Base-by-base conservation (phyloP, 192 early-diverging fungal genomes). In the Mortierella claussenii region DNA sequence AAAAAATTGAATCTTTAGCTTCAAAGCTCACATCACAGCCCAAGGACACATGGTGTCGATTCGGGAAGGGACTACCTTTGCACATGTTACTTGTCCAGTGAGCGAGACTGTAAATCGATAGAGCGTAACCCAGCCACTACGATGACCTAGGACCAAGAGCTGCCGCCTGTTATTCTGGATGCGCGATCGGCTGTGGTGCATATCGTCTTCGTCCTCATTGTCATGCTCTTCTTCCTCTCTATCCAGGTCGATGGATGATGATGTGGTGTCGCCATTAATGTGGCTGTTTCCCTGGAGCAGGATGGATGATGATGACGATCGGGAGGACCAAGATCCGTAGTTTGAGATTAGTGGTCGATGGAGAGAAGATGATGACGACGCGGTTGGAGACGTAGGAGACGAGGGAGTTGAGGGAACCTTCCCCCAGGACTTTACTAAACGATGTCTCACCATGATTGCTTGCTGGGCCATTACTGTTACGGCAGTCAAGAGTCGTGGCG, bases 351-450 rank as follows among this genome's bases (percentile, higher is more conserved):
- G 73, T 67, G 64, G 58, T 32, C 57, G 73, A 11, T 37, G 18
- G 36, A 61, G 47, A 33, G 57, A 36, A 24, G 32, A 42, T 8
- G 60, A 62, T 43, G 60, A 37, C 23, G 42, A 26, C 34, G 48
- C 46, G 18, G 46, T 26, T 43, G 55, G 34, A 15, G 34, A 40
- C 26, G 8, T 24, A 23, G 24, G 36, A 40, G 37, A 52, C 24
- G 48, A 27, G 26, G 23, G 37, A 13, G 37, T 40, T 13, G 13
- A 40, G 4, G 55, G 52, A 36, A 43, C 21, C 53, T 53, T 75
- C 42, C 73, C 73, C 73, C 73, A 76, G n/a, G 63, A 62, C 65
- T 67, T 76, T 67, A 76, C 65, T 67, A 76, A 76, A 76, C 73
- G 73, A 76, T 76, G 73, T 52, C 73, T 76, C 73, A 76, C 73